phyloP scores from a whole-genome alignment of 2,329 filamentous ascomycete genomes.

The Rutstroemia sydowiana region DNA sequence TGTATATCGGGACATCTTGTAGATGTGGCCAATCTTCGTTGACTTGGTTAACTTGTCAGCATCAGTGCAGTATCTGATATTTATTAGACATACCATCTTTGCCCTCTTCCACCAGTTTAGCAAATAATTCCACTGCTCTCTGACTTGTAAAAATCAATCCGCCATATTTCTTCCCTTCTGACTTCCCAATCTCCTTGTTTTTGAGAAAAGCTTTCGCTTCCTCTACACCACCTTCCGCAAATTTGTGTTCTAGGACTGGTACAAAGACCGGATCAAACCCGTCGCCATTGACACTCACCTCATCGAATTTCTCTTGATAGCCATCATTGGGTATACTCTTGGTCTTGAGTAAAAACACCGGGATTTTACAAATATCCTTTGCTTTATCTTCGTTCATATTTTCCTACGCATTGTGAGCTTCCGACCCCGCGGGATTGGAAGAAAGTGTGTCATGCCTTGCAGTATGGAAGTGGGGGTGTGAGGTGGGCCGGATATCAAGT shows the following conservation, averaged over 20 bases:
- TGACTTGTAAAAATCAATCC: conserved; percentile 83
- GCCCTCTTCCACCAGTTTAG: conserved; percentile 48
- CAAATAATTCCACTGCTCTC: conserved; percentile 73
- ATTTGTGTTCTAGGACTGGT: conserved; percentile 67
- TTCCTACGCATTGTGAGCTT: background rate
- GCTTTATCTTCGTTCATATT: background rate
- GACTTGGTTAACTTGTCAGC: background rate
- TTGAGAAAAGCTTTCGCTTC: conserved; percentile 45
- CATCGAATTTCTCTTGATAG: conserved; percentile 62
- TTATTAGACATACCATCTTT: conserved; percentile 17
- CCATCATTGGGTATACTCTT: conserved; percentile 63
- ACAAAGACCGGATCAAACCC: conserved; percentile 62
- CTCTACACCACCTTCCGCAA: conserved; percentile 51
- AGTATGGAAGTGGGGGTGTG: too few relatives aligned
- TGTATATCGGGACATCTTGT: conserved; percentile 58
- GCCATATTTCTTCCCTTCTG: conserved; percentile 46
- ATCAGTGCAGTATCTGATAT: background rate
- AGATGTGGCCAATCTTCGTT: conserved; percentile 43
- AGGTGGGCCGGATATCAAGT: too few relatives aligned
- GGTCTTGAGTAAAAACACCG: conserved; percentile 71
- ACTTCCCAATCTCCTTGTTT: conserved; percentile 34
- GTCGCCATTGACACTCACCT: conserved; percentile 28
- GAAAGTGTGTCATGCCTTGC: too few relatives aligned
- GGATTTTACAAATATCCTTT: conserved; percentile 29
- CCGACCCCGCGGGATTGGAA: background rate